phyloP scores from a whole-genome alignment of 768 basidiomycete genomes.

The Boletus rubropictus region DNA sequence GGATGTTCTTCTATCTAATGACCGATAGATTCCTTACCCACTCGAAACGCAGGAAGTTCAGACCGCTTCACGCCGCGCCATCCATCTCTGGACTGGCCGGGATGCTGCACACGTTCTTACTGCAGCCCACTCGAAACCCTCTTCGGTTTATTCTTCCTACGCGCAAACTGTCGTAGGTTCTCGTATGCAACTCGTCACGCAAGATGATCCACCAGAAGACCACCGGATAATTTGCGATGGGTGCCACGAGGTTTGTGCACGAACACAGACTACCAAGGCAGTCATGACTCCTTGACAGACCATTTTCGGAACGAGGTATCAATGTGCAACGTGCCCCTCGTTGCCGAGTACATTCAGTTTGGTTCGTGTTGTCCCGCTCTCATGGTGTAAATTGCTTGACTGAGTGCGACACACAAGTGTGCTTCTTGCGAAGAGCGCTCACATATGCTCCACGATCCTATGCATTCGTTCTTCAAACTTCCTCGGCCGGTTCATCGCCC shows the following conservation, averaged over 20 bases:
- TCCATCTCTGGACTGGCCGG: conserved; percentile 68
- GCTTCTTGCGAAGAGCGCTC: conserved; percentile 72
- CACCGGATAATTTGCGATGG: conserved; percentile 58
- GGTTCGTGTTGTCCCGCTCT: conserved; percentile 35
- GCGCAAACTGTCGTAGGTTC: conserved; percentile 63
- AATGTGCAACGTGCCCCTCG: conserved; percentile 88
- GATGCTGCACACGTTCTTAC: conserved; percentile 62
- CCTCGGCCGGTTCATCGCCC: conserved; percentile 68
- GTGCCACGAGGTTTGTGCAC: conserved; percentile 48
- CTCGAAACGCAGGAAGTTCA: conserved; percentile 68
- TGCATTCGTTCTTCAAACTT: conserved; percentile 85
- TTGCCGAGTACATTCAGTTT: conserved; percentile 64
- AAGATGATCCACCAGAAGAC: conserved; percentile 35
- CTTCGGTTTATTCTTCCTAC: conserved; percentile 58
- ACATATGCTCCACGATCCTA: conserved; percentile 73
- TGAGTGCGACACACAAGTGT: conserved; percentile 47
- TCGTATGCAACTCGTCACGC: conserved; percentile 31
- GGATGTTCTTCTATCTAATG: background rate
- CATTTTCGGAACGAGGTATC: conserved; percentile 77
- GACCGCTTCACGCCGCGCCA: conserved; percentile 67
- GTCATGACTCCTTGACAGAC: conserved; percentile 35
- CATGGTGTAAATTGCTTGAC: background rate
- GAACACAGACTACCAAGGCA: background rate
- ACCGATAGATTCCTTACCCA: conserved; percentile 74
- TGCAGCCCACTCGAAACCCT: conserved; percentile 44